Conservation (phyloP, 2,329 filamentous ascomycete genomes). For the Arthroderma sp. region DNA sequence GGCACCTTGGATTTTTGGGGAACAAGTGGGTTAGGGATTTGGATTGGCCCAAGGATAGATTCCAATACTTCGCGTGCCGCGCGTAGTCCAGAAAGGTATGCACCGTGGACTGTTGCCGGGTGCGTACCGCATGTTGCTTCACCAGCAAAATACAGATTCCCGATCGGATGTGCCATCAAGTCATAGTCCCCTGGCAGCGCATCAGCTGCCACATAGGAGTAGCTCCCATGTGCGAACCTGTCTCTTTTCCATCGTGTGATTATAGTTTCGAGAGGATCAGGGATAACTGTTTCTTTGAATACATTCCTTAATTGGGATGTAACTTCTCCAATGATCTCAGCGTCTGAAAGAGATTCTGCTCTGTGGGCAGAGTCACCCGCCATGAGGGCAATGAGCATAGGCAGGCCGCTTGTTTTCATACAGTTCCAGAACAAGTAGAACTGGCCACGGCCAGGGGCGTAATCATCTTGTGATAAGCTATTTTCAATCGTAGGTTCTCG, state of each 20-base stretch:
- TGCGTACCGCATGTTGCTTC: slow-evolving; percentile 94
- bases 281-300: slow-evolving; percentile 52
- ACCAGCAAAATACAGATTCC: slow-evolving; percentile 86
- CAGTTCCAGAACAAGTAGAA: slow-evolving; percentile 99
- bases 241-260: slow-evolving; percentile 89
- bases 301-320: slow-evolving; percentile 63
- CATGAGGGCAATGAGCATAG: slow-evolving; percentile 83
- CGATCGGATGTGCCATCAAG: slow-evolving; percentile 69
- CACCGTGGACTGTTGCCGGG: slow-evolving; percentile 91
- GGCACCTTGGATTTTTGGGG: slow-evolving; percentile 41
- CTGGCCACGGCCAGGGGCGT: slow-evolving; percentile 64
- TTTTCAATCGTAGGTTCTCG: slow-evolving; percentile 56
- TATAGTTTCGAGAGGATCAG: slow-evolving; percentile 69
- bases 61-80: slow-evolving; percentile 79
- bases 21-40: slow-evolving; percentile 62
- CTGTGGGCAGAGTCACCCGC: slow-evolving; percentile 86
- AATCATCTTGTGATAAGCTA: slow-evolving; percentile 68
- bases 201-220: slow-evolving; percentile 78
- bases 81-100: slow-evolving; percentile 83
- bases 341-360: slow-evolving; percentile 63
- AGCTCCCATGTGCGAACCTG: slow-evolving; percentile 81
- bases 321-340: slow-evolving; percentile 66
- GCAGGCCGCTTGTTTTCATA: slow-evolving; percentile 74
- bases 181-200: slow-evolving; percentile 85
- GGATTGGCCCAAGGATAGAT: slow-evolving; percentile 65